These are phyloP conservation scores for Trichoderma aggressivum DNA, from an alignment of 2,329 filamentous ascomycete genomes.

Conservation along the genomic window DNA sequence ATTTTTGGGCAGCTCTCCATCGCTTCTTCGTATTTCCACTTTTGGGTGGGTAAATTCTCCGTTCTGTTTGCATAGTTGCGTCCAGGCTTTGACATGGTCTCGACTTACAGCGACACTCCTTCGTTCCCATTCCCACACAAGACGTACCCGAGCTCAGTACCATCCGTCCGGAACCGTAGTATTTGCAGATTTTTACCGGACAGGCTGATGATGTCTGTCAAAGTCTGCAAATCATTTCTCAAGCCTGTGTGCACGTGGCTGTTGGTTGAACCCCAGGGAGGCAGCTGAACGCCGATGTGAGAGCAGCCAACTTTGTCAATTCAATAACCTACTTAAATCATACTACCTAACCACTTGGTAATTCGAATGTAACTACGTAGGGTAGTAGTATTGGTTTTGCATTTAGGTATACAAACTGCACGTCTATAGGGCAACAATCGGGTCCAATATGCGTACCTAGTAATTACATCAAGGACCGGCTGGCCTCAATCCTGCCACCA, in stretches of 20 bases:
- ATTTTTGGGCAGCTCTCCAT: conserved; percentile 5
- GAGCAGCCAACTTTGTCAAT: neutral
- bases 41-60: conserved; percentile 12
- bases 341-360: neutral
- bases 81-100: neutral
- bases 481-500: neutral
- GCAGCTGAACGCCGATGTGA: neutral
- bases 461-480: neutral
- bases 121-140: neutral
- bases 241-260: neutral
- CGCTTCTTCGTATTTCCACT: conserved; percentile 1
- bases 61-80: neutral
- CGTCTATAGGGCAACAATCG: neutral
- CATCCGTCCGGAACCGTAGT: neutral
- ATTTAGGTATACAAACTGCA: neutral
- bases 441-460: neutral
- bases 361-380: neutral
- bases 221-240: neutral
- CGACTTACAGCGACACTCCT: neutral
- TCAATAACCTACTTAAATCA: neutral
- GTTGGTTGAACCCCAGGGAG: neutral
- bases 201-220: neutral
- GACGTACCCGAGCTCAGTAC: neutral
- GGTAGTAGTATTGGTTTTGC: neutral
- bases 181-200: neutral